Conservation (phyloP, 2,329 filamentous ascomycete species). For the Monosporascus sp. region DNA sequence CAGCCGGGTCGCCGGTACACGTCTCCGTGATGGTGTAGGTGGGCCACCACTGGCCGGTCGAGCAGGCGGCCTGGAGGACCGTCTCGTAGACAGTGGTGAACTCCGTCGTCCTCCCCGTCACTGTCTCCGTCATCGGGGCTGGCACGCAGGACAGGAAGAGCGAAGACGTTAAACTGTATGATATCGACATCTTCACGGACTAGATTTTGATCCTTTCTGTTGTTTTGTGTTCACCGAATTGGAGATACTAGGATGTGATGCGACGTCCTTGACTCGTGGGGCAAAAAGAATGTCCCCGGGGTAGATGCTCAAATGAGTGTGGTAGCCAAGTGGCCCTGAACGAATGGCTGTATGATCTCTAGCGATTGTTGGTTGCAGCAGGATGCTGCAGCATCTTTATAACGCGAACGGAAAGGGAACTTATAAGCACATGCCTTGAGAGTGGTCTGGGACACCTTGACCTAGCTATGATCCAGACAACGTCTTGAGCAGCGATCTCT, state of each 20-base stretch:
- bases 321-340: constrained; percentile 19
- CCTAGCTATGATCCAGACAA: background rate
- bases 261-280: background rate
- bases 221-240: background rate
- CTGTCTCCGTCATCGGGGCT: constrained; percentile 19
- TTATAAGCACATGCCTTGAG: constrained; percentile 19
- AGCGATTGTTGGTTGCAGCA: constrained; percentile 5
- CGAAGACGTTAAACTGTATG: constrained; percentile 24
- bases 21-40: constrained; percentile 36
- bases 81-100: constrained; percentile 35
- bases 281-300: constrained; percentile 6
- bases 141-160: constrained; percentile 25
- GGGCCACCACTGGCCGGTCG: constrained; percentile 32
- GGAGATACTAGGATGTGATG: constrained; percentile 1
- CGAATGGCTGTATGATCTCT: constrained; percentile 20
- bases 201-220: background rate
- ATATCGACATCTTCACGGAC: constrained; percentile 17
- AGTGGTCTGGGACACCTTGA: constrained; percentile 10
- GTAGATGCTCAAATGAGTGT: constrained; percentile 17
- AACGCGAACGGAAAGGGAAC: constrained; percentile 18
- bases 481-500: background rate
- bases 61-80: constrained; percentile 31
- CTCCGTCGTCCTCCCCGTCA: constrained; percentile 16
- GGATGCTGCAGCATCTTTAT: constrained; percentile 19
- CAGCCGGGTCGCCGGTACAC: constrained; percentile 24